Conservation (phyloP, 768 basidiomycete genomes). For the Tulasnella sp. region DNA sequence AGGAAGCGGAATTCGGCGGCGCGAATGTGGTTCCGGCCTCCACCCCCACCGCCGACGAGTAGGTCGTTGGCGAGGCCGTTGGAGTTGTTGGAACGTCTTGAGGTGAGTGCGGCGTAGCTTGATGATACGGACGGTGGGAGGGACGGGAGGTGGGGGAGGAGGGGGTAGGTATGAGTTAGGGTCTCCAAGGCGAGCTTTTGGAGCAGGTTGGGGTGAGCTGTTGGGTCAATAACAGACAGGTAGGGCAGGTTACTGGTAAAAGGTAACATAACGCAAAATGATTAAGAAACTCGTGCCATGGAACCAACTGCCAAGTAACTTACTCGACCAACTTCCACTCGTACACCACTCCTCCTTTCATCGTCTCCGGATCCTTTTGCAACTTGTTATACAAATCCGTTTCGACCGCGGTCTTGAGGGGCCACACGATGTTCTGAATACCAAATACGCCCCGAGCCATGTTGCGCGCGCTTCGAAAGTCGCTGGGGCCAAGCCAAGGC, state of each 20-base stretch:
- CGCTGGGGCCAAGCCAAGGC: conserved; percentile 14
- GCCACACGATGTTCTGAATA: conserved; percentile 6
- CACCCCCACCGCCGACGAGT: not conserved
- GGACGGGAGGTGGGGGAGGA: conserved; percentile 10
- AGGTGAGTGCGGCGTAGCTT: not conserved
- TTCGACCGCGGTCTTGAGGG: not conserved
- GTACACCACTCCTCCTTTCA: conserved; percentile 7
- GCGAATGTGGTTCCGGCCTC: not conserved
- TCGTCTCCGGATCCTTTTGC: not conserved
- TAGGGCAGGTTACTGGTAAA: conserved; percentile 14
- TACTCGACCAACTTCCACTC: conserved; percentile 13
- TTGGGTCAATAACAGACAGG: not conserved
- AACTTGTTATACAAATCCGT: conserved; percentile 1
- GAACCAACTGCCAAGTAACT: not conserved
- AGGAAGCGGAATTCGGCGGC: not conserved
- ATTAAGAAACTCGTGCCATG: not conserved
- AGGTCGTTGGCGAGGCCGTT: not conserved
- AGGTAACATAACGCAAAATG: not conserved
- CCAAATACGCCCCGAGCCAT: conserved; percentile 4
- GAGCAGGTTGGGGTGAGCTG: not conserved
- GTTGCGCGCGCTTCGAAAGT: conserved; percentile 3
- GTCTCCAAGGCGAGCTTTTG: conserved; percentile 7
- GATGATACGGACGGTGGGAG: conserved; percentile 1
- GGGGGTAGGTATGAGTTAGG: conserved; percentile 15
- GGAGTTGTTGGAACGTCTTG: not conserved